Base-by-base conservation (phyloP, 2,329 filamentous ascomycete species). In the Orbilia ellipsospora region DNA sequence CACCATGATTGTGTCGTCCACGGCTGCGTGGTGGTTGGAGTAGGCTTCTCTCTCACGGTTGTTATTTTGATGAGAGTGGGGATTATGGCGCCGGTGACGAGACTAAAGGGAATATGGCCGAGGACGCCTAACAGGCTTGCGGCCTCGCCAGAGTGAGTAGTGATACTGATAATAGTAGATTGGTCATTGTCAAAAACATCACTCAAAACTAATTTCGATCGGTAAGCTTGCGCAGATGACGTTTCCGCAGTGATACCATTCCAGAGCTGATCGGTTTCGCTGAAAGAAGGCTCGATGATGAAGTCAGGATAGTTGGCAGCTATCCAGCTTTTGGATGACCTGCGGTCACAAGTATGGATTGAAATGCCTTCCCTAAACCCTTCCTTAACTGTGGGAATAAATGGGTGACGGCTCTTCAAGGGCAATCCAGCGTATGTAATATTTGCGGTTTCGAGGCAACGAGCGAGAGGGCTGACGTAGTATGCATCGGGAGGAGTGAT, bases 301-400 rank as follows among this genome's bases (percentile, higher is more conserved):
- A 85, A 89, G 0, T 77, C 79, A 0, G 88, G 88, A 57, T 88
- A 87, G 2, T 85, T 83, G 1, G 82, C 77, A 18, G 82, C 81
- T 75, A 91, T 89, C 74, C 85, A 84, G 0, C 85, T 84, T 79
- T 84, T 86, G 77, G 82, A 86, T 16, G 86, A 86, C 7, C 90
- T 85, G 36, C 86, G 85, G 81, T 92, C 88, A 80, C 90, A 92
- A 0, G 89, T 90, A 80, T 90, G 90, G 48, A 88, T 87, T 62
- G 86, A 88, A 66, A 91, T 87, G 2, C 86, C 86, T 81, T 92
- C 90, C 23, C 89, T 85, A 77, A 91, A 83, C 42, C 85, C 80
- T 78, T 91, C 90, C 81, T 90, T 91, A 72, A 92, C 82, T 0
- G 83, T 83, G 0, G 89, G 90, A 1, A 81, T 80, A 78, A 91